These are phyloP conservation scores for Cucurbitaria berberidis DNA, from an alignment of 2,329 filamentous ascomycete species.

Conservation along the genomic window DNA sequence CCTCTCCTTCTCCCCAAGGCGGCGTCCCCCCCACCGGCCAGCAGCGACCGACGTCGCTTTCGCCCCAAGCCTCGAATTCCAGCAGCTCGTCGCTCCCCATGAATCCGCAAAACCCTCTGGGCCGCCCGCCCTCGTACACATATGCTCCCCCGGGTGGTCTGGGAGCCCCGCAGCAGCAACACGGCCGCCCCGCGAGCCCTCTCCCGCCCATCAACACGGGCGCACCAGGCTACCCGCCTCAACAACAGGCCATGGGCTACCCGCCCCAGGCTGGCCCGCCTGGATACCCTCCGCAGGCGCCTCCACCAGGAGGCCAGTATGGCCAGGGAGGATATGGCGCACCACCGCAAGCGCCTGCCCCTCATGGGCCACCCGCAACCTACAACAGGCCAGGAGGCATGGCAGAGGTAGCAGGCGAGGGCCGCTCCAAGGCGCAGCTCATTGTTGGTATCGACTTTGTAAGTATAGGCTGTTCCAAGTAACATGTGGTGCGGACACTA, in stretches of 20 bases:
- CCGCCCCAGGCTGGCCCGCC: slow-evolving; percentile 48
- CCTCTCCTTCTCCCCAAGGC: slow-evolving; percentile 41
- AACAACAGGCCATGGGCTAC: slow-evolving; percentile 49
- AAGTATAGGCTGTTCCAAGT: slow-evolving; percentile 29
- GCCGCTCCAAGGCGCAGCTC: slow-evolving; percentile 91
- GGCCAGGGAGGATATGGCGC: slow-evolving; percentile 34
- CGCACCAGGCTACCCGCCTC: slow-evolving; percentile 52
- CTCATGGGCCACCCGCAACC: slow-evolving; percentile 39
- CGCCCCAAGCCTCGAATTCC: slow-evolving; percentile 48
- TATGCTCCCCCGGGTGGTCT: slow-evolving; percentile 55
- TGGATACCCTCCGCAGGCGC: slow-evolving; percentile 50
- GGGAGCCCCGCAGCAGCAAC: slow-evolving; percentile 39
- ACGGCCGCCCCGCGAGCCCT: slow-evolving; percentile 60
- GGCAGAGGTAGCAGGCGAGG: slow-evolving; percentile 82
- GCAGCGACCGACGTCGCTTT: slow-evolving; percentile 49
- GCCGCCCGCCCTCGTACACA: slow-evolving; percentile 69
- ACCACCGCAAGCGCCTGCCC: slow-evolving; percentile 37
- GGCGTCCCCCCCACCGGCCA: slow-evolving; percentile 46
- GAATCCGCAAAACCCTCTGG: slow-evolving; percentile 62
- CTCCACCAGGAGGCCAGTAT: slow-evolving; percentile 37
- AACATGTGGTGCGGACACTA: slow-evolving; percentile 45
- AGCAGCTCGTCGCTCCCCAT: slow-evolving; percentile 55
- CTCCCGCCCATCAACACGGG: slow-evolving; percentile 64
- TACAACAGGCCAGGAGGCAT: slow-evolving; percentile 44
- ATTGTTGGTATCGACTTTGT: slow-evolving; percentile 99